These are phyloP conservation scores for Pseudocercospora musae DNA, from an alignment of 2,329 filamentous ascomycete species.

Conservation along the genomic window DNA sequence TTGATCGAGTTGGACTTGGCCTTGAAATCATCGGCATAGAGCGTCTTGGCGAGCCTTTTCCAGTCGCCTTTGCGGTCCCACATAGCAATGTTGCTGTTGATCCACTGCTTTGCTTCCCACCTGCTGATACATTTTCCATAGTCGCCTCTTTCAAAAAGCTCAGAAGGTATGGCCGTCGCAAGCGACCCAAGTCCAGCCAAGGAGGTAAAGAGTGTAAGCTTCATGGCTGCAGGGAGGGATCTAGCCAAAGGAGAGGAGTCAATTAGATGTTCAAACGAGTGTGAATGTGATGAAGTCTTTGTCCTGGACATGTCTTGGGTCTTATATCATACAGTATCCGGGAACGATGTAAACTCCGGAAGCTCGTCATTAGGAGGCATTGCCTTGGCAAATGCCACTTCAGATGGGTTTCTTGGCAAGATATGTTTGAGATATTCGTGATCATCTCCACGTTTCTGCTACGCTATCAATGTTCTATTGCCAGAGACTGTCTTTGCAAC, in stretches of 20 bases:
- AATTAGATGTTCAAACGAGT: background rate
- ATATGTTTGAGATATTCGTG: background rate
- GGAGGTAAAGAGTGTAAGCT: background rate
- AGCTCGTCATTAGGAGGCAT: background rate
- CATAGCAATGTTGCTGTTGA: background rate
- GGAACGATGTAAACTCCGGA: background rate
- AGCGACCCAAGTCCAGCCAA: background rate
- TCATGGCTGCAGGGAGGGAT: background rate
- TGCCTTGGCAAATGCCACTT: background rate
- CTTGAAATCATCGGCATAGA: background rate
- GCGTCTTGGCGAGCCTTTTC: background rate
- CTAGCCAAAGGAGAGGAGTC: background rate
- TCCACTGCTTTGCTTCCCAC: background rate
- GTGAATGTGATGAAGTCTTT: background rate
- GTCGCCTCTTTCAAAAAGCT: background rate
- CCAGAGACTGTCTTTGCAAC: constrained; percentile 1
- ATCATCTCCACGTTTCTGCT: background rate
- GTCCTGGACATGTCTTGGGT: no score
- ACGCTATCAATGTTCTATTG: background rate
- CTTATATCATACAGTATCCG: background rate
- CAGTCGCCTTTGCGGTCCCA: background rate
- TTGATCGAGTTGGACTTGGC: background rate
- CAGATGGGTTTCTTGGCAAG: background rate
- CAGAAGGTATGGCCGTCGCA: background rate
- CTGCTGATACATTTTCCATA: background rate